Percentiles rank a stretch among this genome's conserved stretches.
phyloP scores from a whole-genome alignment of 1,284 basidiomycete species.

The Ustilago shanxiensis region DNA sequence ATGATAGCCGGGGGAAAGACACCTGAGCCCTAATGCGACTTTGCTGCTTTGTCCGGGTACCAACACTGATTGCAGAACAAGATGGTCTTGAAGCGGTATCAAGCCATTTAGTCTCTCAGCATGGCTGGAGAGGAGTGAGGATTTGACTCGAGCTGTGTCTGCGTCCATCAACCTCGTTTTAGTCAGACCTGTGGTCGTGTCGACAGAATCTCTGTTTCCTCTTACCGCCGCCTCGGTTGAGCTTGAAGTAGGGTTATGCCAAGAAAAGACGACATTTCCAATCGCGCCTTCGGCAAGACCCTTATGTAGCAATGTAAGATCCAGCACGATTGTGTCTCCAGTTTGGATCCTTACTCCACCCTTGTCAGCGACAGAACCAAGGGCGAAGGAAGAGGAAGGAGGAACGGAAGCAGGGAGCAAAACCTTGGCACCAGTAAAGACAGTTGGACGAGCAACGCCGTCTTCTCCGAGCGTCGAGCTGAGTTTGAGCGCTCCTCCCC shows the following conservation, averaged over 20 bases:
- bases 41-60: conserved; percentile 15
- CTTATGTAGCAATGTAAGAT: conserved; percentile 28
- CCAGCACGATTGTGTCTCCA: conserved; percentile 20
- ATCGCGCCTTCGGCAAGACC: conserved; percentile 1
- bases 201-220: conserved; percentile 21
- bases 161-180: conserved; percentile 27
- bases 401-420: conserved; percentile 13
- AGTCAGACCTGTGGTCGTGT: not conserved
- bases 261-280: conserved; percentile 18
- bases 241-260: not conserved
- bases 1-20: conserved; percentile 31
- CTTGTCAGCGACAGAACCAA: not conserved
- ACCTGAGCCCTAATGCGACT: conserved; percentile 16
- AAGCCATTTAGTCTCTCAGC: conserved; percentile 22
- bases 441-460: conserved; percentile 10
- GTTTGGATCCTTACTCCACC: conserved; percentile 14
- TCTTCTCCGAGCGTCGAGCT: conserved; percentile 31
- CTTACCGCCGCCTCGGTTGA: not conserved
- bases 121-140: conserved; percentile 8
- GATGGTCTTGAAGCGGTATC: conserved; percentile 15
- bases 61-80: conserved; percentile 1
- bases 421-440: conserved; percentile 23
- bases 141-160: conserved; percentile 21
- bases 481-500: conserved; percentile 5
- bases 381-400: not conserved